Conservation (phyloP, 2,329 filamentous ascomycete genomes). For the Thielaviopsis euricoi region DNA sequence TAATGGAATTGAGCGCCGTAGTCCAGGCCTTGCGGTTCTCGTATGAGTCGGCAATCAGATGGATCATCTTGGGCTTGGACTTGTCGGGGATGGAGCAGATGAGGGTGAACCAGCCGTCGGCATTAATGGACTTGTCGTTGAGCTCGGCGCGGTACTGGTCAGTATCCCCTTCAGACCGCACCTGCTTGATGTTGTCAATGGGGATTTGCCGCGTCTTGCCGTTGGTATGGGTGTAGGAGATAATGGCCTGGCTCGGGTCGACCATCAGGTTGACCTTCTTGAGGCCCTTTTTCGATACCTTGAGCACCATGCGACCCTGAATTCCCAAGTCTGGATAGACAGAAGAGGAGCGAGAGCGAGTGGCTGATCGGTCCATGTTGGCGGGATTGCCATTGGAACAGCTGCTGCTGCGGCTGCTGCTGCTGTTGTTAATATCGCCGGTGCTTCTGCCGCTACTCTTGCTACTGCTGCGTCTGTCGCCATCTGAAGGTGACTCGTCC, state of each 20-base stretch:
- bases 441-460: too few species aligned
- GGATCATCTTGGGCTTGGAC: slow-evolving; percentile 71
- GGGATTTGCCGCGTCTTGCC: slow-evolving; percentile 74
- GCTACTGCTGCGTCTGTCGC: slow-evolving; percentile 16
- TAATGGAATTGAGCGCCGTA: slow-evolving; percentile 65
- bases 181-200: slow-evolving; percentile 88
- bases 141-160: slow-evolving; percentile 81
- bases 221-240: slow-evolving; percentile 62
- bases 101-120: slow-evolving; percentile 74
- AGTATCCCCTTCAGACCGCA: slow-evolving; percentile 68
- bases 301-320: slow-evolving; percentile 60
- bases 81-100: slow-evolving; percentile 62
- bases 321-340: slow-evolving; percentile 63
- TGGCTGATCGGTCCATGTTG: too few species aligned
- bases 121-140: slow-evolving; percentile 47
- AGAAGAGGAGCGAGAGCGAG: slow-evolving; percentile 31
- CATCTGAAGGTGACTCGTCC: slow-evolving; percentile 31
- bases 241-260: slow-evolving; percentile 68
- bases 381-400: too few species aligned
- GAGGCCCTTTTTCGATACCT: slow-evolving; percentile 69
- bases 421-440: too few species aligned
- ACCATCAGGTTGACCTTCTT: slow-evolving; percentile 58
- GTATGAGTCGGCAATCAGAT: slow-evolving; percentile 64
- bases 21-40: slow-evolving; percentile 66
- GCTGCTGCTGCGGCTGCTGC: too few species aligned